These are phyloP conservation scores for Leccinum griseonigrum DNA, from an alignment of 1,284 basidiomycete species.

Conservation along the genomic window DNA sequence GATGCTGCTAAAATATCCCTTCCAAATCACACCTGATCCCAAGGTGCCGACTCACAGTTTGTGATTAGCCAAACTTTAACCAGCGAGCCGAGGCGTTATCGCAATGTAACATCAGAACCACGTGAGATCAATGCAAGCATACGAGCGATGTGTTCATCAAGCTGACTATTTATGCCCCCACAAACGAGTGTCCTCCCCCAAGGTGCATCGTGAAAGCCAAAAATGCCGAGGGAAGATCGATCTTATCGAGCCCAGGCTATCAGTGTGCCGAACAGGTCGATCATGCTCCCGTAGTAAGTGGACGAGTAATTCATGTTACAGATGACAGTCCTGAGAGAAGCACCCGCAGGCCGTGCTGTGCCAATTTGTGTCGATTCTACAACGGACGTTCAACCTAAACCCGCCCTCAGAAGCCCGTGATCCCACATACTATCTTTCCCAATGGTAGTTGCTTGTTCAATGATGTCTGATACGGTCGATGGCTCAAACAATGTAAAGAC, in stretches of 20 bases:
- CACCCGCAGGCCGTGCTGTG: slow-evolving; percentile 22
- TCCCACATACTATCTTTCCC: slow-evolving; percentile 60
- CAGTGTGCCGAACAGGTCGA: background rate
- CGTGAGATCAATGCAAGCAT: background rate
- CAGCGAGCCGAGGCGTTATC: background rate
- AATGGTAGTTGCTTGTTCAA: slow-evolving; percentile 43
- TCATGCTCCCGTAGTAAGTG: slow-evolving; percentile 41
- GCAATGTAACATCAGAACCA: background rate
- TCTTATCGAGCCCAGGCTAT: slow-evolving; percentile 23
- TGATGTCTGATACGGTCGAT: background rate
- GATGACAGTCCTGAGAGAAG: slow-evolving; percentile 55
- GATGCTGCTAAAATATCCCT: background rate
- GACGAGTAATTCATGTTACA: slow-evolving; percentile 51
- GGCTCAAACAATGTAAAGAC: background rate
- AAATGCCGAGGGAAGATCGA: slow-evolving; percentile 16
- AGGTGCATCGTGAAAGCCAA: slow-evolving; percentile 53
- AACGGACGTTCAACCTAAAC: slow-evolving; percentile 79
- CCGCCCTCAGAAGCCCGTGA: slow-evolving; percentile 73
- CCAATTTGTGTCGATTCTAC: slow-evolving; percentile 42
- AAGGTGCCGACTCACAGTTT: background rate
- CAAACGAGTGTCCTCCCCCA: background rate
- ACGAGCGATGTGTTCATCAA: background rate
- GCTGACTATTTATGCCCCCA: background rate
- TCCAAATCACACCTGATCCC: background rate
- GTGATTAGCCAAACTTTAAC: background rate